Evolutionary conservation across 345 rosid genomes (phyloP), one percentile per base, ranked within the genome.

Genomic region (Murraya paniculata): DNA sequence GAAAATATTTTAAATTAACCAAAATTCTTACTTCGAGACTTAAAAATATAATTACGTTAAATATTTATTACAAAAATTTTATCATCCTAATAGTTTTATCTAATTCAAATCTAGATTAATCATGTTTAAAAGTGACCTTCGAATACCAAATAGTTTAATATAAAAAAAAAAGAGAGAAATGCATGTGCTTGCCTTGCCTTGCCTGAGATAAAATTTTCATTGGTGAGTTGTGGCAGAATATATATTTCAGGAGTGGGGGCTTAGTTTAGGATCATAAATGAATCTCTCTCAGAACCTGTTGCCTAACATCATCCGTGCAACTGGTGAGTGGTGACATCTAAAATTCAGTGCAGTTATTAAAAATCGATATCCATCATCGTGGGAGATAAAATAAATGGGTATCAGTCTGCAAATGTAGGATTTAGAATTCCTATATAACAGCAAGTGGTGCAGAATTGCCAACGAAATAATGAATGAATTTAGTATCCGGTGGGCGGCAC

Each of bases 311-410:
- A 38, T 36, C 28, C 53, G 38, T 39, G 48, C 71, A 67, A 22
- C 71, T 45, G 50, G 50, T 45, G 50, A 13, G 50, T n/a, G 55
- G 5, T 68, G 45, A 33, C 60, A 30, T 55, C 31, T n/a, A 72
- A 56, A 72, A 9, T 74, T 30, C 78, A 31, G 70, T 31, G 60
- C 13, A 62, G 65, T 33, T n/a, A 68, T 68, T 68, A 68, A 68
- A 68, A 4, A 36, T 5, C 53, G 16, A 38, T 11, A 11, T 8
- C 27, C 48, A 9, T 64, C 24, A 30, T 50, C 45, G 24, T 50
- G 71, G 75, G 45, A 48, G 35, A 48, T 48, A 30, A 30, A n/a
- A 74, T 41, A 2, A 30, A 61, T 13, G 19, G 64, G 13, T 18
- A 16, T 45, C 31, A 2, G 39, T 45, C 41, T 74, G 25, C 27